Conservation (phyloP, 495 filamentous ascomycete species). For the Aspergillus sparsus region DNA sequence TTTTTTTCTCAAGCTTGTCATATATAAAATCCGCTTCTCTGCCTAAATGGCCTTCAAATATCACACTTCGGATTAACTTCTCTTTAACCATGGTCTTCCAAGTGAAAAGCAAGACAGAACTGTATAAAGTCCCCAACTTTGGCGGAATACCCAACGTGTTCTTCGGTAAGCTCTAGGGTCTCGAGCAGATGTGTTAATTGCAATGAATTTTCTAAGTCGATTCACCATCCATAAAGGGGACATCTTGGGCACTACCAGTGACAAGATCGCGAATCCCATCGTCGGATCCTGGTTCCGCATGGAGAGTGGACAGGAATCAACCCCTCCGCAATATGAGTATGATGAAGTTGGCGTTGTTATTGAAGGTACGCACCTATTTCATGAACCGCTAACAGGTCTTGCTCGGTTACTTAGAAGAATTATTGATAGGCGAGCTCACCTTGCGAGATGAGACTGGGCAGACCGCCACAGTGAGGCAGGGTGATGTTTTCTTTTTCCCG, state of each 20-base stretch:
- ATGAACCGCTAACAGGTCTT: background rate
- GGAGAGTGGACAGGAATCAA: background rate
- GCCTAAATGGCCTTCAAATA: too few relatives aligned
- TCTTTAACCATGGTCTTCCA: background rate
- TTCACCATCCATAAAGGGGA: background rate
- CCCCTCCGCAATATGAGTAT: conserved; percentile 3
- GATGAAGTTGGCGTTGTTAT: conserved; percentile 1
- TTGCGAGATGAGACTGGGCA: conserved; percentile 7
- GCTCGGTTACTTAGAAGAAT: background rate
- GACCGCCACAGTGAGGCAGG: conserved; percentile 4
- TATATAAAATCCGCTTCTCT: too few relatives aligned
- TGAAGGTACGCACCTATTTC: background rate
- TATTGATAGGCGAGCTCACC: conserved; percentile 4
- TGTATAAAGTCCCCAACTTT: background rate
- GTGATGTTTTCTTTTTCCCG: conserved; percentile 8
- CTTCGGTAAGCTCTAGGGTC: background rate
- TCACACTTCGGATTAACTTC: too few relatives aligned
- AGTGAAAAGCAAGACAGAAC: background rate
- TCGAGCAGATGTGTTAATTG: background rate
- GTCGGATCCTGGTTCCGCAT: conserved; percentile 11
- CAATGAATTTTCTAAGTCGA: background rate
- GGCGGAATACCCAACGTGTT: background rate
- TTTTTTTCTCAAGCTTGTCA: too few relatives aligned
- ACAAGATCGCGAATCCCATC: background rate
- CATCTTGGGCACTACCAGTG: background rate